Conservation (phyloP, 345 rosid genomes). For the Populus davidiana region DNA sequence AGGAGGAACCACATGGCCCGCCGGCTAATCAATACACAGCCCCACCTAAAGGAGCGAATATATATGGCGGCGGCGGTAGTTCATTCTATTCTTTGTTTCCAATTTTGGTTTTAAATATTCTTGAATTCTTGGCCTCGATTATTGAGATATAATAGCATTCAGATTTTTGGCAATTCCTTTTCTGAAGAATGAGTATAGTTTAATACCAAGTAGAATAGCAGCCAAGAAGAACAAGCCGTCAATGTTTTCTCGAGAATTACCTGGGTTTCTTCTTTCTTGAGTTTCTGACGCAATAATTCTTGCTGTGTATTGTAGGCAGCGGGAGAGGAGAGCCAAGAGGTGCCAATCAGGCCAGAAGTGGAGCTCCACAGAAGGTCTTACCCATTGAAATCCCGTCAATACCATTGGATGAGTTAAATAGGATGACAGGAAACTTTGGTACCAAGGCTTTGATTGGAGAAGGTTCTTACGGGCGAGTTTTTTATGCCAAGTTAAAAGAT, state of each 20-base stretch:
- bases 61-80: conserved; percentile 44
- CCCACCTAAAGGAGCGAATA: conserved; percentile 69
- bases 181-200: background rate
- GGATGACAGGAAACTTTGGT: conserved; percentile 64
- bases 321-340: conserved; percentile 75
- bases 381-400: conserved; percentile 75
- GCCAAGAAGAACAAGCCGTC: background rate
- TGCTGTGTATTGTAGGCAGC: conserved; percentile 31
- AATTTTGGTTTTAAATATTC: background rate
- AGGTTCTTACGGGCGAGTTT: conserved; percentile 98
- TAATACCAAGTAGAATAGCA: background rate
- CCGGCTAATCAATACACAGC: conserved; percentile 59
- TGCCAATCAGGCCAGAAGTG: conserved; percentile 47
- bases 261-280: background rate
- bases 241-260: background rate
- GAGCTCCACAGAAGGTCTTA: conserved; percentile 69
- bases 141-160: background rate
- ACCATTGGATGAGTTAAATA: conserved; percentile 63
- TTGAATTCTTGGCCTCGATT: background rate
- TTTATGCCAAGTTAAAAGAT: conserved; percentile 50
- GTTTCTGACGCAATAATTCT: background rate
- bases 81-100: background rate
- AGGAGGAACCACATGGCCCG: conserved; percentile 73
- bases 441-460: conserved; percentile 85
- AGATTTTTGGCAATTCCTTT: background rate